Evolutionary conservation across 2,329 filamentous ascomycete species (phyloP).

Genomic region (Ophiocordyceps robertsii): DNA sequence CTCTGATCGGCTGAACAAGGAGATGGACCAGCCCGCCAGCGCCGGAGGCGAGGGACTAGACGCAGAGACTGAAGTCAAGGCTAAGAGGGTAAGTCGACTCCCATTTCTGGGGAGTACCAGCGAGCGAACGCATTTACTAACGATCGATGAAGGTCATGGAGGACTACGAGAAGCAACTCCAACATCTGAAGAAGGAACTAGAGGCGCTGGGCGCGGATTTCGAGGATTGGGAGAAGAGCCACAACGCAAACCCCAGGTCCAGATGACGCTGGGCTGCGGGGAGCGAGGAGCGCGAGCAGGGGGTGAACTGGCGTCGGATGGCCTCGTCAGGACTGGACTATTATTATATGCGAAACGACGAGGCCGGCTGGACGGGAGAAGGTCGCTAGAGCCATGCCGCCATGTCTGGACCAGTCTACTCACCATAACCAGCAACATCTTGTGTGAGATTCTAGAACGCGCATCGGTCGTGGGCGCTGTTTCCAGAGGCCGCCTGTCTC

Average conservation of each 20-base stretch:
- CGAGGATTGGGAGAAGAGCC: slow-evolving; percentile 39
- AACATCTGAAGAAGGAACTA: slow-evolving; percentile 60
- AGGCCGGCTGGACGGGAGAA: too few species aligned
- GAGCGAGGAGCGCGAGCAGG: not conserved
- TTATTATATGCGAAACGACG: too few species aligned
- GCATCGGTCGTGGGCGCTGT: too few species aligned
- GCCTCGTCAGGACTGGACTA: not conserved
- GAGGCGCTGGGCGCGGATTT: slow-evolving; percentile 48
- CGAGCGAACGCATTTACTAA: not conserved
- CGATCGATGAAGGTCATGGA: slow-evolving; percentile 47
- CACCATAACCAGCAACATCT: too few species aligned
- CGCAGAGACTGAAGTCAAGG: slow-evolving; percentile 56
- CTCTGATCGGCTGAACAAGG: slow-evolving; percentile 56
- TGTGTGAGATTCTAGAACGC: too few species aligned
- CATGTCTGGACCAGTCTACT: too few species aligned
- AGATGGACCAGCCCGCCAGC: slow-evolving; percentile 55
- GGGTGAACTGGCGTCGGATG: not conserved
- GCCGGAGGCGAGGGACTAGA: slow-evolving; percentile 45
- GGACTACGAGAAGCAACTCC: slow-evolving; percentile 69
- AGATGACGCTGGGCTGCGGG: slow-evolving; percentile 7
- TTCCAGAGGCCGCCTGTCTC: too few species aligned
- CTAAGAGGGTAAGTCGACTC: slow-evolving; percentile 51
- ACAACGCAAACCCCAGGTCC: slow-evolving; percentile 23
- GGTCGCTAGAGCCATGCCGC: too few species aligned
- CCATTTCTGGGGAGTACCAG: not conserved